Evolutionary conservation across 2,329 filamentous ascomycete genomes (phyloP).

Genomic region (Colletotrichum chrysophilum): DNA sequence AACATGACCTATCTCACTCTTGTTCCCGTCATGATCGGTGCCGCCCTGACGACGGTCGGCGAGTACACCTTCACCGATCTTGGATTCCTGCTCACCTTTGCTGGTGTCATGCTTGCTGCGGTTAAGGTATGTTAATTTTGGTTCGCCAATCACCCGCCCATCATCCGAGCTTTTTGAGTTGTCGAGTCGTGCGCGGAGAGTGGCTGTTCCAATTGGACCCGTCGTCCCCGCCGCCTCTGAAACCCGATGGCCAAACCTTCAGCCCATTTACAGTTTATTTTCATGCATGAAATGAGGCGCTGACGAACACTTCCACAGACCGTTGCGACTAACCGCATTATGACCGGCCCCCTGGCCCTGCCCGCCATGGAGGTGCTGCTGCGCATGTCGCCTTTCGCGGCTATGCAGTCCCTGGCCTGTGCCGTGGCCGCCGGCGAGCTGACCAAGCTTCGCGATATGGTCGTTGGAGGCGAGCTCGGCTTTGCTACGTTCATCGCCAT

Average conservation of each 20-base stretch:
- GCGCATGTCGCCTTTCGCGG: slow-evolving; percentile 67
- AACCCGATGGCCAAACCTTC: background rate
- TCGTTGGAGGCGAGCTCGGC: slow-evolving; percentile 38
- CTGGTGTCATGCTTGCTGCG: slow-evolving; percentile 59
- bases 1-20: slow-evolving; percentile 63
- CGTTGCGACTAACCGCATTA: slow-evolving; percentile 67
- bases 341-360: slow-evolving; percentile 64
- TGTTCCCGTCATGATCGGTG: slow-evolving; percentile 64
- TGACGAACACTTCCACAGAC: slow-evolving; percentile 41
- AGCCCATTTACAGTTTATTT: background rate
- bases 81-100: slow-evolving; percentile 59
- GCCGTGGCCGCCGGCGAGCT: slow-evolving; percentile 60
- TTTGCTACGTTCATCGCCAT: slow-evolving; percentile 44
- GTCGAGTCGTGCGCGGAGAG: background rate
- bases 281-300: background rate
- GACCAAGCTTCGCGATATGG: slow-evolving; percentile 40
- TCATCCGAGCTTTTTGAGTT: slow-evolving; percentile 8
- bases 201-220: slow-evolving; percentile 5
- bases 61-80: slow-evolving; percentile 67
- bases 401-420: slow-evolving; percentile 58
- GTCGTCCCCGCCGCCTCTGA: background rate
- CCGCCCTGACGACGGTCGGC: slow-evolving; percentile 64
- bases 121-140: slow-evolving; percentile 48
- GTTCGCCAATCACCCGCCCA: background rate
- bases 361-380: slow-evolving; percentile 66